phyloP scores from a whole-genome alignment of 768 basidiomycete species.

The Sarcomyxa edulis region DNA sequence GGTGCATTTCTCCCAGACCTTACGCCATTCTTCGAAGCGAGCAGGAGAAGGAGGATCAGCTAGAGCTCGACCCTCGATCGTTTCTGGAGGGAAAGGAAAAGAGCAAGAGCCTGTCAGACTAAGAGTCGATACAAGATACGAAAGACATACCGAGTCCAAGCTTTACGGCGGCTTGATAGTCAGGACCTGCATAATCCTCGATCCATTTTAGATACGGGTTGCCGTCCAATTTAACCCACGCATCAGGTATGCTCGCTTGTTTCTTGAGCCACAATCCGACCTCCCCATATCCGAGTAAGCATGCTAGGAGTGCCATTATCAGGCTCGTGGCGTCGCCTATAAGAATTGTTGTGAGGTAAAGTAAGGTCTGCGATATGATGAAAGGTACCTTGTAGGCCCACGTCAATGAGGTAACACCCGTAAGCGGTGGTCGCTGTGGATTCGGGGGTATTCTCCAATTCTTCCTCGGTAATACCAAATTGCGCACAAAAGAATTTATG shows the following conservation, averaged over 20 bases:
- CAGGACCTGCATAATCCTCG: slow-evolving; percentile 70
- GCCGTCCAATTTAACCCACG: slow-evolving; percentile 53
- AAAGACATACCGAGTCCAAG: slow-evolving; percentile 63
- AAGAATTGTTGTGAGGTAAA: slow-evolving; percentile 1
- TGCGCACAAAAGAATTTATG: slow-evolving; percentile 67
- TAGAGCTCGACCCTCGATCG: slow-evolving; percentile 63
- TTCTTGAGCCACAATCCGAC: slow-evolving; percentile 81
- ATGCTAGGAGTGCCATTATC: slow-evolving; percentile 79
- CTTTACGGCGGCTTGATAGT: slow-evolving; percentile 69
- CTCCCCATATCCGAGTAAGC: slow-evolving; percentile 89
- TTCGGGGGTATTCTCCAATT: slow-evolving; percentile 60
- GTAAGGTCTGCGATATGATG: not conserved
- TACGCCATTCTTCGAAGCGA: slow-evolving; percentile 59
- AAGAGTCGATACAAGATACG: no score
- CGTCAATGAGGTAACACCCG: slow-evolving; percentile 79
- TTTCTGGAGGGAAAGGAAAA: slow-evolving; percentile 36
- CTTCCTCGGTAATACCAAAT: slow-evolving; percentile 61
- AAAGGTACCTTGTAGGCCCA: slow-evolving; percentile 62
- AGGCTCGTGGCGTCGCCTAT: slow-evolving; percentile 69
- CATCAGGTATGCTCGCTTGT: slow-evolving; percentile 37
- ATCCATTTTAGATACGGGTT: slow-evolving; percentile 80
- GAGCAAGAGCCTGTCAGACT: slow-evolving; percentile 6
- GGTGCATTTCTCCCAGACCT: slow-evolving; percentile 74
- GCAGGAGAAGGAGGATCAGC: slow-evolving; percentile 56
- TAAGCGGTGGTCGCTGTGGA: slow-evolving; percentile 77